Evolutionary conservation across 2,329 filamentous ascomycete genomes (phyloP), one percentile per base, ranked within the genome.

Genomic region (Aspergillus oerlinghausenensis): DNA sequence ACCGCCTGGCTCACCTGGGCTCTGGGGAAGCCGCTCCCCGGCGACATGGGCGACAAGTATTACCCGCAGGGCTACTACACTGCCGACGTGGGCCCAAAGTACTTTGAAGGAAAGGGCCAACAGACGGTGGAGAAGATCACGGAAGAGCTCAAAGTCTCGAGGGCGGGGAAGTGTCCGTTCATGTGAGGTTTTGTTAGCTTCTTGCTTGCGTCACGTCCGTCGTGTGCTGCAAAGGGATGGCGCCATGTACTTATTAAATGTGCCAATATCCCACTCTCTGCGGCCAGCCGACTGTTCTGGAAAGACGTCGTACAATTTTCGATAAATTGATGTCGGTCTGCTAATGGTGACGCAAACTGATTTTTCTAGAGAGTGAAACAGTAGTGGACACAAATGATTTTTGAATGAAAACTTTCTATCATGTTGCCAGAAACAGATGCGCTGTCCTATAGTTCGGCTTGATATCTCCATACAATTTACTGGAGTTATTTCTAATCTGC

Each of bases 61-160:
- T 70, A 71, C 57, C 79, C 81, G 0, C 65, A 77, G 51, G 83
- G 83, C 8, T 81, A 80, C 60, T 59, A 70, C 40, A 67, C 79
- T 48, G 75, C 80, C 21, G 84, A 90, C 50, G 70, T 90, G 19
- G 88, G 88, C 0, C 89, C 88, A 0, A 75, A 70, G 53, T 77
- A 73, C 50, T 79, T 83, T 52, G 75, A 77, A 52, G 81, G 81
- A 1, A 78, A 79, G 60, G 85, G 85, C 0, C 54, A 68, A 29
- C 62, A 67, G 50, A 45, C 58, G 5, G 50, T 70, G 51, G 60
- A 67, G 21, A 56, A 67, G 38, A 63, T 55, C 4, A 56, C 68
- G n/a, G 77, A 80, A 21, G 78, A 84, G 60, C 73, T 78, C 57
- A 76, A 76, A 21, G 69, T 58, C 11, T 75, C 72, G 47, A 69